Conservation (phyloP, 2,329 filamentous ascomycete species). For the Ophiognomonia clavigignenti-juglandacearum region DNA sequence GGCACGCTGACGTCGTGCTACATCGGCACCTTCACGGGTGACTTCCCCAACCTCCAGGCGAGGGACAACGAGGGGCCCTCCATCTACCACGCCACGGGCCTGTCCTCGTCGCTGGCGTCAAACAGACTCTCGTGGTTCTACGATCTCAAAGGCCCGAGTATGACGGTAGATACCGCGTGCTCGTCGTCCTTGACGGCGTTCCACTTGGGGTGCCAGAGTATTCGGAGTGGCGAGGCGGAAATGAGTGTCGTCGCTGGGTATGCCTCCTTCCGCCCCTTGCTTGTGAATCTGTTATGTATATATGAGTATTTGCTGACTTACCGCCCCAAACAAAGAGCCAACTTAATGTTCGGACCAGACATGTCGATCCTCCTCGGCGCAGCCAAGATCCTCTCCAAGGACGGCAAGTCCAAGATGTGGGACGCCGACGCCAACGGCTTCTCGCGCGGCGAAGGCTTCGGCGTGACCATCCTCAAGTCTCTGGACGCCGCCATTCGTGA, state of each 20-base stretch:
- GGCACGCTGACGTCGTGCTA: conserved; percentile 27
- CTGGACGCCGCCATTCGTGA: conserved; percentile 36
- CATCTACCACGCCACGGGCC: conserved; percentile 29
- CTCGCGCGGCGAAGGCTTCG: conserved; percentile 39
- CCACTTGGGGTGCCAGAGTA: conserved; percentile 5
- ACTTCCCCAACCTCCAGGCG: conserved; percentile 21
- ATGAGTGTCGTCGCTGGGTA: conserved; percentile 6
- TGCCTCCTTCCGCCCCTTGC: not conserved
- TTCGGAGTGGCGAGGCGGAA: conserved; percentile 4
- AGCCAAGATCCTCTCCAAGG: conserved; percentile 37
- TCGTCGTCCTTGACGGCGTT: conserved; percentile 20
- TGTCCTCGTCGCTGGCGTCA: conserved; percentile 16
- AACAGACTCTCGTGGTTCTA: conserved; percentile 39
- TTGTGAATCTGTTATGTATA: not conserved
- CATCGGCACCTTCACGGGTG: conserved; percentile 26
- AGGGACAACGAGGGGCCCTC: conserved; percentile 15
- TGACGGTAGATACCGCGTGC: conserved; percentile 35
- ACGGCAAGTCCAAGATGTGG: conserved; percentile 47
- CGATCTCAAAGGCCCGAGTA: conserved; percentile 30
- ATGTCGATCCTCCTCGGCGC: conserved; percentile 22
- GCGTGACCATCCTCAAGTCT: conserved; percentile 36
- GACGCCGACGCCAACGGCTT: conserved; percentile 43
- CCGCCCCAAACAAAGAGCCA: not conserved
- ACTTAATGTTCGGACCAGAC: conserved; percentile 6
- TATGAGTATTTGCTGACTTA: not conserved